These are phyloP conservation scores for Apiosordaria backusii DNA, from an alignment of 495 filamentous ascomycete species.

Conservation along the genomic window DNA sequence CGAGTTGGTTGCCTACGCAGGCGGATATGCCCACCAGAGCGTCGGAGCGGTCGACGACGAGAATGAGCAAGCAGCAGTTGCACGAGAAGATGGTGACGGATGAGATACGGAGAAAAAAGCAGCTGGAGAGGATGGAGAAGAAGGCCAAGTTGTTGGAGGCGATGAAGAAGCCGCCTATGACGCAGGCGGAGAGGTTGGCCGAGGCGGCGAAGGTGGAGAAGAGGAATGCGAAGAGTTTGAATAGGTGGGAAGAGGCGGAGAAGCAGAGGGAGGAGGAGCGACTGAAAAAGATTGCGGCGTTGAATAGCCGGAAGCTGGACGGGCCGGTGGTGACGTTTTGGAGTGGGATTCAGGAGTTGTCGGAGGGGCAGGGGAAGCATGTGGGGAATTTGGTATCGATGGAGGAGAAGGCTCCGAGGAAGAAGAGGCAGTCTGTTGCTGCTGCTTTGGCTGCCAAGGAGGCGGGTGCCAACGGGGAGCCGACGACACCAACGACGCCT, in stretches of 20 bases:
- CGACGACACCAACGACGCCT: slow-evolving; percentile 17
- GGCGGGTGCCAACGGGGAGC: slow-evolving; percentile 32
- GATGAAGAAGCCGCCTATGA: slow-evolving; percentile 73
- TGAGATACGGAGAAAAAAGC: slow-evolving; percentile 72
- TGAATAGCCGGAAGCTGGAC: slow-evolving; percentile 79
- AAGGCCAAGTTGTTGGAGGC: slow-evolving; percentile 76
- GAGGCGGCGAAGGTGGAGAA: slow-evolving; percentile 82
- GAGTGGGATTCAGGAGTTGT: slow-evolving; percentile 80
- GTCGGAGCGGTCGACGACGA: slow-evolving; percentile 78
- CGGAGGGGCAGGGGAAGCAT: slow-evolving; percentile 69
- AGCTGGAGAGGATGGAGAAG: slow-evolving; percentile 81
- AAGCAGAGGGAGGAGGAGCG: slow-evolving; percentile 79
- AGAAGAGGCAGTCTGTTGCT: slow-evolving; percentile 43
- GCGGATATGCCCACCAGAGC: slow-evolving; percentile 78
- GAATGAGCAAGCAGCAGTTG: slow-evolving; percentile 77
- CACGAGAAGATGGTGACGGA: slow-evolving; percentile 79
- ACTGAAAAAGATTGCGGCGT: slow-evolving; percentile 71
- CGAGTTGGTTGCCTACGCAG: slow-evolving; percentile 78
- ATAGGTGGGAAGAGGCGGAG: slow-evolving; percentile 90
- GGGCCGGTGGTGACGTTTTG: slow-evolving; percentile 90
- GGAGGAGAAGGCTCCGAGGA: slow-evolving; percentile 47
- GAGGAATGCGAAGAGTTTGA: slow-evolving; percentile 84
- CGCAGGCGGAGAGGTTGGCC: slow-evolving; percentile 79
- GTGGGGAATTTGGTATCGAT: slow-evolving; percentile 67
- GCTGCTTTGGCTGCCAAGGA: slow-evolving; percentile 29